Base-by-base conservation (phyloP, 257 asterid species). In the Fraxinus pennsylvanica region DNA sequence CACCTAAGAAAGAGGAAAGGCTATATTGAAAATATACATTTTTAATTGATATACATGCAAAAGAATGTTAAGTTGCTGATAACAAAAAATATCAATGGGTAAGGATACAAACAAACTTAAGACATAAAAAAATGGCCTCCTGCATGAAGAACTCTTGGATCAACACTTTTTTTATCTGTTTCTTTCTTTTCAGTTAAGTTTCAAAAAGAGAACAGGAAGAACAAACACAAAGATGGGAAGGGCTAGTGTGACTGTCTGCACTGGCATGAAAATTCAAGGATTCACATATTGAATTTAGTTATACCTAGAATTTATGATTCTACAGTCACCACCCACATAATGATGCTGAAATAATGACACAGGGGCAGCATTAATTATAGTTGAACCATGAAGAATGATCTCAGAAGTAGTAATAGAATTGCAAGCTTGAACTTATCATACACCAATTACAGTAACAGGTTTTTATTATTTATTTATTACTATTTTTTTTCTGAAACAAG, bases 1-100 rank as follows among this genome's bases (percentile, higher is more conserved):
- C 83, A 95, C 99, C 99, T 95, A 70, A 75, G 81, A 77, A 84
- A 75, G 76, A 72, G 75, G 71, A 78, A 77, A 43, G 61, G 12
- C 43, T 47, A 17, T 29, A 68, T 38, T 67, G 45, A 50, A 67
- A 19, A 15, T 17, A 52, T 57, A n/a, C 9, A 22, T 45, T 45
- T 43, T 39, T 38, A 14, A 39, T 38, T 41, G 29, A 70, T 36
- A 43, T 21, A n/a, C 75, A 29, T 52, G 21, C 21, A 72, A 27
- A 19, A 25, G 14, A 52, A 43, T 25, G 25, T 25, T 29, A 38
- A 59, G 61, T 22, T 54, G 74, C 45, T 68, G 12, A 21, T 27
- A 63, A 25, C 33, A 27, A 22, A n/a, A 63, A 22, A 50, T 25
- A 27, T 25, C 69, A 57, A 54, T 50, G n/a, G 50, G 4, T 25